Conservation (phyloP, 805 yeast species). For the Nakazawaea anatomiae region DNA sequence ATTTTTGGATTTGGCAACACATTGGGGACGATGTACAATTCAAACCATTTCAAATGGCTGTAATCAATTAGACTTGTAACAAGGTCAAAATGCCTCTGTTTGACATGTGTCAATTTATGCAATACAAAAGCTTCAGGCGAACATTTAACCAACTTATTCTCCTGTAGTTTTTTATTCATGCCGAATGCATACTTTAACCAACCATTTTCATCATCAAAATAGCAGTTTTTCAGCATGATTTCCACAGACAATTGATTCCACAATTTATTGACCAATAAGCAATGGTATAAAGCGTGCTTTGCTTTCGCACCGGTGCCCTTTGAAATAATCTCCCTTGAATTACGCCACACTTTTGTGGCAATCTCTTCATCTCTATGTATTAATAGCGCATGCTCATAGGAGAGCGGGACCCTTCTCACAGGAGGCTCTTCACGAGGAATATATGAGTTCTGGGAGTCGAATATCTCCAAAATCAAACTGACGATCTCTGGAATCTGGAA, state of each 20-base stretch:
- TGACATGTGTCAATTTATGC: constrained; percentile 55
- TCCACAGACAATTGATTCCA: constrained; percentile 57
- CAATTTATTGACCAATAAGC: constrained; percentile 61
- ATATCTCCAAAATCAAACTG: constrained; percentile 48
- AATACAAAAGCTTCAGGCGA: constrained; percentile 44
- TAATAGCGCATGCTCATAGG: constrained; percentile 61
- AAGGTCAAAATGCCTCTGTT: constrained; percentile 48
- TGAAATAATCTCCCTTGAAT: constrained; percentile 3
- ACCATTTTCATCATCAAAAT: constrained; percentile 43
- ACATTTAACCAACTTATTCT: neutral
- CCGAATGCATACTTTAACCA: constrained; percentile 34
- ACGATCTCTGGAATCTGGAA: constrained; percentile 77
- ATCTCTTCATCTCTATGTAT: constrained; percentile 50
- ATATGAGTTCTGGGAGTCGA: constrained; percentile 34
- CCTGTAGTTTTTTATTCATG: constrained; percentile 5
- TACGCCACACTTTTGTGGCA: constrained; percentile 40
- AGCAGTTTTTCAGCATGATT: constrained; percentile 48
- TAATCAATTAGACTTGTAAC: constrained; percentile 36
- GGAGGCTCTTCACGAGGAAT: constrained; percentile 62
- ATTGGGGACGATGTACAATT: constrained; percentile 77
- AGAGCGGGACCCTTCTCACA: constrained; percentile 61
- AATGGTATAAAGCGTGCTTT: constrained; percentile 42
- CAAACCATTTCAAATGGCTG: constrained; percentile 57
- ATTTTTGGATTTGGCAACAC: constrained; percentile 49
- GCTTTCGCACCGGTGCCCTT: constrained; percentile 9